Evolutionary conservation across 2,329 filamentous ascomycete species (phyloP).

Genomic region (Ceratocystis papillata): DNA sequence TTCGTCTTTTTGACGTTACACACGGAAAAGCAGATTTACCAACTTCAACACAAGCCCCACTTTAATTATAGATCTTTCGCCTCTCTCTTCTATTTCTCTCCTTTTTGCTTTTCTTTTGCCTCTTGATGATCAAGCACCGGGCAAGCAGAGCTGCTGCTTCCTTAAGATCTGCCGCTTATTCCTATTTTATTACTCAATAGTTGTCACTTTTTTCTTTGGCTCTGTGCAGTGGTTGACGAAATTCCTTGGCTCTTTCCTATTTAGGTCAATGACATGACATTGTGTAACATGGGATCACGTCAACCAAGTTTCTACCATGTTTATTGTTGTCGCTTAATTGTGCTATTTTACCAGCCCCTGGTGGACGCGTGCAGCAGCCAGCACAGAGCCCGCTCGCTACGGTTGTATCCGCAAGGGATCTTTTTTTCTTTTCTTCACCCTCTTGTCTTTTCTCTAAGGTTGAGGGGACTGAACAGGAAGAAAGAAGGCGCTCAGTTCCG

Average conservation of each 20-base stretch:
- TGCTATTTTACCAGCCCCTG: neutral
- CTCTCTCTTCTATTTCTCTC: no score
- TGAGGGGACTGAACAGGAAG: no score
- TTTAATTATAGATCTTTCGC: no score
- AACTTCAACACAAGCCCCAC: no score
- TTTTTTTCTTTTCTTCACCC: no score
- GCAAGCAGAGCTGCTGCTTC: no score
- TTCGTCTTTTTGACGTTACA: conserved; percentile 5
- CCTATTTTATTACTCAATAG: neutral
- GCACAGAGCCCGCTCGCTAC: neutral
- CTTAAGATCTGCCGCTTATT: neutral
- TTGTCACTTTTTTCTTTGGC: neutral
- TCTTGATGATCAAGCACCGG: neutral
- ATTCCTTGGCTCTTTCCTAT: neutral
- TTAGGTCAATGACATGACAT: neutral
- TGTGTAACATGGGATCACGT: neutral
- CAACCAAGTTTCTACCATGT: neutral
- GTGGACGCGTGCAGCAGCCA: conserved; percentile 2
- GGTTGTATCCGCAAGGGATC: neutral
- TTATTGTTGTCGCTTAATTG: neutral
- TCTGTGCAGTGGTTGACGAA: neutral
- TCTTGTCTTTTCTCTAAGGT: neutral
- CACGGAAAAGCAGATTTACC: neutral
- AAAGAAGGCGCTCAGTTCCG: neutral
- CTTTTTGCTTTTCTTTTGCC: neutral